Conservation (phyloP, 495 filamentous ascomycete species). For the Podospora conica region DNA sequence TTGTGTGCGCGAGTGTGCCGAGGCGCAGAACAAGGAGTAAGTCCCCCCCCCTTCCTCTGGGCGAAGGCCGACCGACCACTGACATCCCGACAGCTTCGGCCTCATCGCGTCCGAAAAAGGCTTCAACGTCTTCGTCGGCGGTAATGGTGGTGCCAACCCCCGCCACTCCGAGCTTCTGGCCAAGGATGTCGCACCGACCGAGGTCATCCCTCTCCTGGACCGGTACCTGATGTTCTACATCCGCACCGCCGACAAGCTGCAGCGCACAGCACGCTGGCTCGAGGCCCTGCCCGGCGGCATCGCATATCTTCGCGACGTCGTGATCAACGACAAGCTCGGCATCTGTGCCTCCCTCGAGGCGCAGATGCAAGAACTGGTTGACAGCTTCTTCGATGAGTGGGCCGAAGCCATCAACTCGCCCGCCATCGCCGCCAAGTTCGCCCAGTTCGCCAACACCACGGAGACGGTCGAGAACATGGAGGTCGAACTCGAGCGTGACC, state of each 20-base stretch:
- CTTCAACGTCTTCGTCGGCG: slow-evolving; percentile 90
- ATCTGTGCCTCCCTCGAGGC: slow-evolving; percentile 80
- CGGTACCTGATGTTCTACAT: slow-evolving; percentile 96
- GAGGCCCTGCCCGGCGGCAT: slow-evolving; percentile 85
- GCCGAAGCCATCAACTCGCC: slow-evolving; percentile 74
- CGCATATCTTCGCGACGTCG: slow-evolving; percentile 73
- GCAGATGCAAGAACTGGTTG: slow-evolving; percentile 86
- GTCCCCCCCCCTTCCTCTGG: slow-evolving; percentile 18
- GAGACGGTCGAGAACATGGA: slow-evolving; percentile 69
- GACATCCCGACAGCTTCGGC: slow-evolving; percentile 57
- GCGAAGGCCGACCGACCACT: slow-evolving; percentile 11
- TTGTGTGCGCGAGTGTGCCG: slow-evolving; percentile 90
- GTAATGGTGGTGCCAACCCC: slow-evolving; percentile 89
- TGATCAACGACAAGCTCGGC: slow-evolving; percentile 84
- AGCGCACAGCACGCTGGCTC: slow-evolving; percentile 90
- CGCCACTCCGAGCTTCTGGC: slow-evolving; percentile 81
- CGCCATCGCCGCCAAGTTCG: slow-evolving; percentile 63
- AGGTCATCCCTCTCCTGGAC: slow-evolving; percentile 82
- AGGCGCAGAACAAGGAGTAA: slow-evolving; percentile 92
- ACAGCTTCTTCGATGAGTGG: slow-evolving; percentile 94
- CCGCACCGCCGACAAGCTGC: slow-evolving; percentile 89
- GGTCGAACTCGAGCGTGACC: slow-evolving; percentile 64
- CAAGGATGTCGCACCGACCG: slow-evolving; percentile 81
- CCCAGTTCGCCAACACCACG: slow-evolving; percentile 81
- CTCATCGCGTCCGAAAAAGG: slow-evolving; percentile 93